Percentiles rank a stretch among this genome's conserved stretches.
These are phyloP conservation scores for Lasiosphaeria ovina DNA, from an alignment of 495 filamentous ascomycete species.

Conservation along the genomic window DNA sequence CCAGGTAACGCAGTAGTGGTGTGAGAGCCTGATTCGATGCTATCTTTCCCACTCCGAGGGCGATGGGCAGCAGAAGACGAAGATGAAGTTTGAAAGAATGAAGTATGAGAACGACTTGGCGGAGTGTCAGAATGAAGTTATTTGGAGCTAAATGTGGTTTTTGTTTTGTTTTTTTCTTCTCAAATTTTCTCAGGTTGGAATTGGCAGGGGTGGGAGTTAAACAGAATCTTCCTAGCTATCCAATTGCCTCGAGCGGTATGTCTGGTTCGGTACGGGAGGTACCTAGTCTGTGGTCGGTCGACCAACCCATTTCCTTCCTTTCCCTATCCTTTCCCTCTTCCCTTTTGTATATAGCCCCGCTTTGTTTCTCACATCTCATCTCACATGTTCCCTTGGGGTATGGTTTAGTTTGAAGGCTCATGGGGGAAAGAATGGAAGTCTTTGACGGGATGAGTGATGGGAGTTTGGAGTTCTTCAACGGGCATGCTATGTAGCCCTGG, in stretches of 20 bases:
- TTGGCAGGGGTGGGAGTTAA: too few relatives aligned
- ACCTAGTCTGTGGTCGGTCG: too few relatives aligned
- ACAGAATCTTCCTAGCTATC: too few relatives aligned
- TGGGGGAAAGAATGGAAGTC: neutral
- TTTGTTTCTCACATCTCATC: too few relatives aligned
- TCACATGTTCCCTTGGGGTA: neutral
- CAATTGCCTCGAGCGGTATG: too few relatives aligned
- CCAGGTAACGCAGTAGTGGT: slow-evolving; percentile 35
- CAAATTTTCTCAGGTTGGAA: too few relatives aligned
- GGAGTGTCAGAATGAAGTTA: too few relatives aligned
- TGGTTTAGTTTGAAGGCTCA: neutral
- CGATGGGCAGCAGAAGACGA: neutral
- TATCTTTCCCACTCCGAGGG: neutral
- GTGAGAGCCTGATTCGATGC: slow-evolving; percentile 5
- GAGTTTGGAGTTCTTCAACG: slow-evolving; percentile 8
- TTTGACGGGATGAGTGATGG: neutral
- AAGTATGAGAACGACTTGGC: neutral
- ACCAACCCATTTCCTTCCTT: too few relatives aligned
- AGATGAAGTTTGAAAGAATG: slow-evolving; percentile 6
- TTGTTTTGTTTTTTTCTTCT: slow-evolving; percentile 1
- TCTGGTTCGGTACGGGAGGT: too few relatives aligned
- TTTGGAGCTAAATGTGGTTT: neutral
- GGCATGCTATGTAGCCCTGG: neutral
- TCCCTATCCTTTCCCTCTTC: too few relatives aligned
- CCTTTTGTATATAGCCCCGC: too few relatives aligned